These are phyloP conservation scores for Acephala macrosclerotiorum DNA, from an alignment of 2,329 filamentous ascomycete species.

Conservation along the genomic window DNA sequence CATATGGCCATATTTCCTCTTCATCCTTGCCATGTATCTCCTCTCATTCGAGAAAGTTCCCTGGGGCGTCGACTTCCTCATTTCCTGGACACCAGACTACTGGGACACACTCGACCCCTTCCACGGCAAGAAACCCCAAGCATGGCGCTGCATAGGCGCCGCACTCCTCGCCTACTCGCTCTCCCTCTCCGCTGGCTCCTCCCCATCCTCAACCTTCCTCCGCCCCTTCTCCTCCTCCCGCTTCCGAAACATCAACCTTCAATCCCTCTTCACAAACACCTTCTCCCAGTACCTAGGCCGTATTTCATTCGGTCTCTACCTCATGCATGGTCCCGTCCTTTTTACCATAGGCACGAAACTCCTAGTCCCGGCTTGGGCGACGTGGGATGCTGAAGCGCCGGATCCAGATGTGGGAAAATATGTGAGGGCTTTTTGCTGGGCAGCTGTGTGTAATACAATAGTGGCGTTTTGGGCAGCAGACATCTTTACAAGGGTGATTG, in stretches of 20 bases:
- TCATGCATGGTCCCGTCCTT: slow-evolving; percentile 24
- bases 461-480: slow-evolving; percentile 18
- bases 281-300: slow-evolving; percentile 21
- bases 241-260: background rate
- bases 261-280: slow-evolving; percentile 14
- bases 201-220: background rate
- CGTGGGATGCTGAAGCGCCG: background rate
- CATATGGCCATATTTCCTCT: slow-evolving; percentile 13
- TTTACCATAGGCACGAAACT: slow-evolving; percentile 20
- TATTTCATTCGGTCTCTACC: slow-evolving; percentile 18
- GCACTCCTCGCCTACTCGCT: slow-evolving; percentile 12
- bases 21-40: slow-evolving; percentile 15
- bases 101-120: background rate
- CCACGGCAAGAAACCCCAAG: background rate
- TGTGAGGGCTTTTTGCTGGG: slow-evolving; percentile 6
- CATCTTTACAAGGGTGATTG: slow-evolving; percentile 18
- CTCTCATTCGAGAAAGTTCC: slow-evolving; percentile 19
- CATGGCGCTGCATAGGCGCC: slow-evolving; percentile 14
- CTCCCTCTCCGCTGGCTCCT: slow-evolving; percentile 6
- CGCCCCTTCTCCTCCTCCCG: background rate
- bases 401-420: slow-evolving; percentile 8
- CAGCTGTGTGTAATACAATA: slow-evolving; percentile 12
- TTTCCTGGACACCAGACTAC: background rate
- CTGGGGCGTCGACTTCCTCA: background rate
- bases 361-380: background rate